Evolutionary conservation across 2,329 filamentous ascomycete species (phyloP).

Genomic region (Lojkania enalia): DNA sequence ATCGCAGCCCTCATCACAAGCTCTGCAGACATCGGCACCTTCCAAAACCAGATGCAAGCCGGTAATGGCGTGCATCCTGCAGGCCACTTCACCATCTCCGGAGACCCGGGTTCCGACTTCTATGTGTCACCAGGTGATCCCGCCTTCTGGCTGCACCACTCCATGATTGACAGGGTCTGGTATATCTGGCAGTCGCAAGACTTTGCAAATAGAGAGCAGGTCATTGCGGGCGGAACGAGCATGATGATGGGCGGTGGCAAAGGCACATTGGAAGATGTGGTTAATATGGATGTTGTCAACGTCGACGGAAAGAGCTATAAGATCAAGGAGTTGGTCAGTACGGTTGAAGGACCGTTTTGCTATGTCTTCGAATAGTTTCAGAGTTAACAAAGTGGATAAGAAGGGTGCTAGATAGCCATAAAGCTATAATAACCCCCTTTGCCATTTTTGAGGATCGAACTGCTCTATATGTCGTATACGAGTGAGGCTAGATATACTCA

Average conservation of each 20-base stretch:
- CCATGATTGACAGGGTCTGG: constrained; percentile 54
- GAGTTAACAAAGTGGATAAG: too few relatives aligned
- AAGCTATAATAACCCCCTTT: neutral
- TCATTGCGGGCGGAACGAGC: constrained; percentile 49
- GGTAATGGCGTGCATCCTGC: constrained; percentile 47
- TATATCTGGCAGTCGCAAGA: constrained; percentile 56
- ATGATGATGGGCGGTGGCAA: constrained; percentile 40
- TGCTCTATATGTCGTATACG: too few relatives aligned
- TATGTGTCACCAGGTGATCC: constrained; percentile 53
- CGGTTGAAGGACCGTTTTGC: constrained; percentile 52
- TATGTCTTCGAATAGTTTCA: constrained; percentile 49
- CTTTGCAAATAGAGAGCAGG: constrained; percentile 43
- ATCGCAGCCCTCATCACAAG: constrained; percentile 31
- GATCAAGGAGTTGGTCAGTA: constrained; percentile 51
- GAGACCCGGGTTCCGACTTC: constrained; percentile 52
- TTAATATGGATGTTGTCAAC: constrained; percentile 47
- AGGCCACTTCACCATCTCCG: constrained; percentile 52
- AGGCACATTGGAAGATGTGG: constrained; percentile 31
- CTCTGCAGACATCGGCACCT: constrained; percentile 36
- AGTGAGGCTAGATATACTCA: too few relatives aligned
- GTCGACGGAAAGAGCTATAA: constrained; percentile 39
- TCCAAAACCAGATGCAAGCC: constrained; percentile 46
- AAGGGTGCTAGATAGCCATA: neutral
- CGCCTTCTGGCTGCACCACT: constrained; percentile 54
- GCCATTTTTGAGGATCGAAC: too few relatives aligned